These are phyloP conservation scores for Populus tomentosa DNA, from an alignment of 441 rosid species.

Conservation along the genomic window DNA sequence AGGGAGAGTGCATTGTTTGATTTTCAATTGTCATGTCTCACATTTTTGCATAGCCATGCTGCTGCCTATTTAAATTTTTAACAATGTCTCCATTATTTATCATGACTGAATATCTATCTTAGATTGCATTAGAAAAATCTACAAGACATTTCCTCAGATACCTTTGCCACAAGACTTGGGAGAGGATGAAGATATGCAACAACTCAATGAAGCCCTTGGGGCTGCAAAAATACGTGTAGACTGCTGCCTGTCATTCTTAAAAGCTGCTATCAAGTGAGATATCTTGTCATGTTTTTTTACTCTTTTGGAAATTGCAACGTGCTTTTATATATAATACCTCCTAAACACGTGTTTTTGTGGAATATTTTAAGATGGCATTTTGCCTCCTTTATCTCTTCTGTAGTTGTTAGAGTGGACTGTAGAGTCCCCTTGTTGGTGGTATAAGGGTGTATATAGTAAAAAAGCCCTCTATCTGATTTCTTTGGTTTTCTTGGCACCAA, in stretches of 20 bases:
- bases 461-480: background rate
- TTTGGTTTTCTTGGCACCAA: background rate
- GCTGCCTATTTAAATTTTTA: background rate
- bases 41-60: slow-evolving; percentile 5
- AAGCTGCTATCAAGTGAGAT: no score
- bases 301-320: background rate
- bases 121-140: no score
- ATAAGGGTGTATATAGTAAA: background rate
- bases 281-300: no score
- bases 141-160: no score
- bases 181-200: no score
- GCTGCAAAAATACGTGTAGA: no score
- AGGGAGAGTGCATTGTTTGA: background rate
- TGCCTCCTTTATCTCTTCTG: background rate
- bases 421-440: background rate
- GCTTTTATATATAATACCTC: background rate
- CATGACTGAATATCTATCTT: no score
- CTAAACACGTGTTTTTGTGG: background rate
- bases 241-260: no score
- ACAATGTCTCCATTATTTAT: slow-evolving; percentile 6
- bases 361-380: background rate
- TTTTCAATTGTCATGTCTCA: background rate
- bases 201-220: no score
- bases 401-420: background rate
- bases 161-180: no score